Base-by-base conservation (phyloP, 345 rosid species). In the Populus ilicifolia region DNA sequence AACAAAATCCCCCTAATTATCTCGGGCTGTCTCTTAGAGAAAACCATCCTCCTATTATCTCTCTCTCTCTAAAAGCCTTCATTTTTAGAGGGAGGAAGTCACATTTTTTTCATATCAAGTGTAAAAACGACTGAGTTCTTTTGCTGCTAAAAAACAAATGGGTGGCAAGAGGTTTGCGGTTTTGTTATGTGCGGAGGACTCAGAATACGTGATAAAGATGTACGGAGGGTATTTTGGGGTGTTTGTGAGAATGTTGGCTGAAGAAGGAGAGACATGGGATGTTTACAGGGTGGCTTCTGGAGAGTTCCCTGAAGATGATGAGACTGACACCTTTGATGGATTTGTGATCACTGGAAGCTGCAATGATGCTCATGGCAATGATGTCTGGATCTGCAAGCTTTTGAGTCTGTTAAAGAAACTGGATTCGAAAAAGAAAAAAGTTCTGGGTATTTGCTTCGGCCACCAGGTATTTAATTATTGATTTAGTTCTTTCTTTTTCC, bases 381-480 rank as follows among this genome's bases (percentile, higher is more conserved):
- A 92, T 63, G 78, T 29, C 29, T 92, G 92, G 94, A 89, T 92
- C 90, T 85, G 84, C 21, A 81, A 43, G 52, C 87, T 92, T 2
- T 5, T 92, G 33, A n/a, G 50, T 10, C 81, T 89, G 29, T 59
- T 92, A 80, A 85, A 71, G 78, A 85, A 67, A 70, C 67, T 90
- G 84, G 86, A 90, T 78, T 81, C 84, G 23, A 46, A 79, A 84
- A 82, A 87, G 76, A 92, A 85, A 69, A 90, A 78, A 70, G 76
- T 92, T 77, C 91, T 90, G 1, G 94, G 97, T 9, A 83, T 91
- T 70, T 90, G 96, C 85, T 91, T 91, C 63, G 93, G 96, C n/a
- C 92, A 87, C 73, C 92, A 91, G 96, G 96, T 91, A 86, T 33
- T 43, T 56, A 0, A 5, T 1, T 73, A 2, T 6, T 11, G 38